phyloP scores from a whole-genome alignment of 2,329 filamentous ascomycete species.

The Hypoxylon sp. region DNA sequence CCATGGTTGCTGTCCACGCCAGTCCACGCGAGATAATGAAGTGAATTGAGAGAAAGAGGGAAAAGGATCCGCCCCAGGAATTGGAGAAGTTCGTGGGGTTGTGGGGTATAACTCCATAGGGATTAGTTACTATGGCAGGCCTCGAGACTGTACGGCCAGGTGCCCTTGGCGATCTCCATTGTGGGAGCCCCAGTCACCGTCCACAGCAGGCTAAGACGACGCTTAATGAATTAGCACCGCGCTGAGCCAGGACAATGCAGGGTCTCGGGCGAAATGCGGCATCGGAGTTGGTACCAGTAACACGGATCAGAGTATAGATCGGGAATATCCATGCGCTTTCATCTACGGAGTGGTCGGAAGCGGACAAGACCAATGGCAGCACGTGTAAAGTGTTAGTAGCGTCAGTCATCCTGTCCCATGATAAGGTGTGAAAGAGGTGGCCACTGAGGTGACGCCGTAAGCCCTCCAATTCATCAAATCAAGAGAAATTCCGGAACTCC shows the following conservation, averaged over 20 bases:
- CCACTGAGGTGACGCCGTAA: neutral
- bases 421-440: neutral
- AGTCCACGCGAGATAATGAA: constrained; percentile 20
- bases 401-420: constrained; percentile 18
- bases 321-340: constrained; percentile 25
- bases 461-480: constrained; percentile 21
- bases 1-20: constrained; percentile 31
- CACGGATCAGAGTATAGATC: constrained; percentile 26
- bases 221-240: constrained; percentile 18
- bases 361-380: constrained; percentile 21
- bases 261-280: constrained; percentile 32
- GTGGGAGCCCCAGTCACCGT: constrained; percentile 21
- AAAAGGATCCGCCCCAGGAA: constrained; percentile 36
- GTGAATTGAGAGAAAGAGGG: constrained; percentile 22
- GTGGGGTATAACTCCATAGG: constrained; percentile 46
- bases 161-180: constrained; percentile 36
- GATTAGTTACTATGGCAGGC: neutral
- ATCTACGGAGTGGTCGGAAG: constrained; percentile 22
- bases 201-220: constrained; percentile 17
- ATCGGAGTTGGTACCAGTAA: constrained; percentile 25
- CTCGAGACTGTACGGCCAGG: constrained; percentile 19
- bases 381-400: constrained; percentile 1
- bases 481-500: constrained; percentile 26
- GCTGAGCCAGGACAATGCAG: constrained; percentile 26
- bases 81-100: constrained; percentile 49